These are phyloP conservation scores for Citrus glauca DNA, from an alignment of 345 rosid species.

Conservation along the genomic window DNA sequence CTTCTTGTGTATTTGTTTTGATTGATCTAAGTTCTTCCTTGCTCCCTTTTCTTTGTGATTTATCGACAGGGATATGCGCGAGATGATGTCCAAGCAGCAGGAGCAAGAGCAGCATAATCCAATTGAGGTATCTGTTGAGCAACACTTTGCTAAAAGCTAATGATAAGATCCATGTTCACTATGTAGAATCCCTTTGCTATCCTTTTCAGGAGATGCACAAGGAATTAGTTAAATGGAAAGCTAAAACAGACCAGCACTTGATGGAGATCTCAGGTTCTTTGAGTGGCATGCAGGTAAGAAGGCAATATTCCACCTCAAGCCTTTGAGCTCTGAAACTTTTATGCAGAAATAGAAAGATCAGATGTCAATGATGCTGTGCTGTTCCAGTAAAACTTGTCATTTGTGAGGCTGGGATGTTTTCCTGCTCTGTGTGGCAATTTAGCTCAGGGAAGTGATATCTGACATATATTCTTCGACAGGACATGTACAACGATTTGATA, in stretches of 20 bases:
- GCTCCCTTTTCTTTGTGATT: conserved; percentile 8
- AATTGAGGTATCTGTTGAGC: conserved; percentile 46
- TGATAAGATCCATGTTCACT: background rate
- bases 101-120: conserved; percentile 43
- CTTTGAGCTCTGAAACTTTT: background rate
- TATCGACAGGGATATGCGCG: conserved; percentile 52
- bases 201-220: conserved; percentile 45
- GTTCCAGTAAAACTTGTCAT: background rate
- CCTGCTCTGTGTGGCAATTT: background rate
- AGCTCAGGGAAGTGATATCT: background rate
- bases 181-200: background rate
- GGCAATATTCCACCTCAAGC: background rate
- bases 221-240: conserved; percentile 59
- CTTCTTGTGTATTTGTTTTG: background rate
- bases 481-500: conserved; percentile 48
- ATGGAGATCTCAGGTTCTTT: conserved; percentile 64
- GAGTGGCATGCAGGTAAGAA: conserved; percentile 65
- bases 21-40: background rate
- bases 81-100: conserved; percentile 42
- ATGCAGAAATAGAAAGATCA: background rate
- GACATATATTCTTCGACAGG: conserved; percentile 31
- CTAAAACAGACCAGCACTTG: conserved; percentile 52
- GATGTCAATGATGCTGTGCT: background rate
- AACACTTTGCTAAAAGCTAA: background rate
- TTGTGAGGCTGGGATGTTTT: background rate